These are phyloP conservation scores for Candida sp. DNA, from an alignment of 1,139 yeast species.

Conservation along the genomic window DNA sequence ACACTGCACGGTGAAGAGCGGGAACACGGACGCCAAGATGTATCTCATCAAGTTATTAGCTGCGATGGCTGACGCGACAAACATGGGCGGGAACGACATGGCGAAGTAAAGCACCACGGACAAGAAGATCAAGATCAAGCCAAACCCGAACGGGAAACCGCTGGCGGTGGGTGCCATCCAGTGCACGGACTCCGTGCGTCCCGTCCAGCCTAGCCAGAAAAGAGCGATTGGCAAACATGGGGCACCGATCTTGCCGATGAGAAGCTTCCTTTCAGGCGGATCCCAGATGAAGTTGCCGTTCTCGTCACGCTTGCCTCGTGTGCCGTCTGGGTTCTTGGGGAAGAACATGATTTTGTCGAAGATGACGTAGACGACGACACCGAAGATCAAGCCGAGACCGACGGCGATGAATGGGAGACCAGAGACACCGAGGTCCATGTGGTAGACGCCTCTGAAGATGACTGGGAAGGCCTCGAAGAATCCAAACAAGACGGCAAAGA, in stretches of 20 bases:
- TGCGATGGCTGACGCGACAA: slow-evolving; percentile 78
- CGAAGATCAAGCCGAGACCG: slow-evolving; percentile 64
- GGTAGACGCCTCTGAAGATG: slow-evolving; percentile 66
- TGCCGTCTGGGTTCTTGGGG: slow-evolving; percentile 66
- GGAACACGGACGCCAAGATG: slow-evolving; percentile 63
- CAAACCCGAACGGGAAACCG: slow-evolving; percentile 78
- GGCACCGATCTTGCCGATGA: slow-evolving; percentile 61
- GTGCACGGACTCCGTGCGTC: slow-evolving; percentile 52
- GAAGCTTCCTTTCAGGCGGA: slow-evolving; percentile 41
- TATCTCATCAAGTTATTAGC: slow-evolving; percentile 80
- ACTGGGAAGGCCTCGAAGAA: slow-evolving; percentile 82
- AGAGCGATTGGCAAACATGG: slow-evolving; percentile 67
- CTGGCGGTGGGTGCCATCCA: slow-evolving; percentile 84
- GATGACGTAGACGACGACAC: slow-evolving; percentile 52
- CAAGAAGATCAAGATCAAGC: slow-evolving; percentile 75
- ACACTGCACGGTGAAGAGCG: slow-evolving; percentile 51
- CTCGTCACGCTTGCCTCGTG: slow-evolving; percentile 58
- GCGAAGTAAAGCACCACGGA: slow-evolving; percentile 73
- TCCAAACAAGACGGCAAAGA: slow-evolving; percentile 77
- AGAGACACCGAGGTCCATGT: slow-evolving; percentile 60
- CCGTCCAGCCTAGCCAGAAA: slow-evolving; percentile 88
- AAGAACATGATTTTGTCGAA: slow-evolving; percentile 53
- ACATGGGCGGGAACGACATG: slow-evolving; percentile 73
- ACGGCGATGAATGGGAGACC: slow-evolving; percentile 75
- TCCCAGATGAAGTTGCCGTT: slow-evolving; percentile 54